Evolutionary conservation across 2,329 filamentous ascomycete genomes (phyloP), one percentile per base, ranked within the genome.

Genomic region (Claviceps quebecensis): DNA sequence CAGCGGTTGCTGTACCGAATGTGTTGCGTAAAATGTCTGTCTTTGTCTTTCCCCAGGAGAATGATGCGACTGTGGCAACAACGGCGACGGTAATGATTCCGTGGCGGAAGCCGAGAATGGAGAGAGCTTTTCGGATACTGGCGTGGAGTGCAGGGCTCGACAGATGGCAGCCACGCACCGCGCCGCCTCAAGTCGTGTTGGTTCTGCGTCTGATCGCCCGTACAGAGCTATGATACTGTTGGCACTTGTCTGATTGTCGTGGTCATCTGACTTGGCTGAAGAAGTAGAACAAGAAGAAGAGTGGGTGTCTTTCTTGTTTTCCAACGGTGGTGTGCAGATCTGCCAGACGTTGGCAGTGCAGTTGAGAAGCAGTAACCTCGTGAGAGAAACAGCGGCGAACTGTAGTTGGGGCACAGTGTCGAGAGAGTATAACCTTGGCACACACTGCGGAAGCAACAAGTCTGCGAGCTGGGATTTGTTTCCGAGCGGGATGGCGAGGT

Each of bases 181-280:
- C 0, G 78, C 73, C 6, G 77, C 76, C 57, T 84, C 80, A 52
- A 79, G 75, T 53, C 75, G 76, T 14, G 77, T 80, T 13, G 80
- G 78, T 61, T 70, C 62, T 0, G 68, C 64, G 50, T 72, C 69
- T 4, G 66, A 63, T 13, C 67, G 63, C 19, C 58, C 56, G 54
- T 69, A 69, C n/a, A 71, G 52, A 0, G 64, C 59, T 46, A 69
- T 52, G 3, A 76, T 62, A 37, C 61, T 57, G n/a, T 66, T 60
- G 5, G 72, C 60, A 34, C 58, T 64, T 1, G 69, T 67, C 16
- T 60, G 29, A 34, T 9, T 57, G 5, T 62, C 59, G n/a, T 54
- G 49, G 2, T 57, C 48, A 2, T 22, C 17, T 29, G 53, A 52
- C 7, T 34, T 22, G 22, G 40, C 45, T 34, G 36, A 54, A 0